These are phyloP conservation scores for Neoboletus subvelutipes DNA, from an alignment of 768 basidiomycete species.

Conservation along the genomic window DNA sequence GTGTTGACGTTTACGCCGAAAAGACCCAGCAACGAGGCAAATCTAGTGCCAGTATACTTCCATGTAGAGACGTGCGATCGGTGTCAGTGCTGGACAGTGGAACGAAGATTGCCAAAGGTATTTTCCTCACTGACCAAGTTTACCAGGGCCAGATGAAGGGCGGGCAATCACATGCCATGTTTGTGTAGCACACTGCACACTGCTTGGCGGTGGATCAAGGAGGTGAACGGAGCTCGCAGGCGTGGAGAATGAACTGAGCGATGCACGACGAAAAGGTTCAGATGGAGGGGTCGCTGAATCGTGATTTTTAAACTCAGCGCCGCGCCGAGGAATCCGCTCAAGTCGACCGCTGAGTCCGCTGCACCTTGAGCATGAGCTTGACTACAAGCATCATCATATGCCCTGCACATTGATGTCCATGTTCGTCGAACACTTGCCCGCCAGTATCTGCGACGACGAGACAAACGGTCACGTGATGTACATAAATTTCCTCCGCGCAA, in stretches of 20 bases:
- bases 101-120: neutral
- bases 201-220: constrained; percentile 4
- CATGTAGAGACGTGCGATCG: constrained; percentile 4
- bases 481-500: constrained; percentile 3
- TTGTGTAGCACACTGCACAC: neutral
- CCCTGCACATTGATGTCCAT: neutral
- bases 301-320: constrained; percentile 21
- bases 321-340: constrained; percentile 20
- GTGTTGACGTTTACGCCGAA: constrained; percentile 3
- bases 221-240: neutral
- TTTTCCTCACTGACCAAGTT: neutral
- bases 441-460: neutral
- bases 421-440: neutral
- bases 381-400: neutral
- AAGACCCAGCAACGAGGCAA: constrained; percentile 1
- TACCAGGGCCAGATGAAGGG: neutral
- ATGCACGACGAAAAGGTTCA: neutral
- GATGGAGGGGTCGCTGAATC: constrained; percentile 15
- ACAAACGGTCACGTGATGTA: constrained; percentile 1
- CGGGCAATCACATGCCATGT: constrained; percentile 7
- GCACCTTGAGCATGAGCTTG: neutral
- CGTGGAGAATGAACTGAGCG: neutral
- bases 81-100: neutral
- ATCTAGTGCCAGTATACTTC: neutral
- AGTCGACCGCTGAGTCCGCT: constrained; percentile 10